These are phyloP conservation scores for Mrakia blollopis DNA, from an alignment of 768 basidiomycete species.

Conservation along the genomic window DNA sequence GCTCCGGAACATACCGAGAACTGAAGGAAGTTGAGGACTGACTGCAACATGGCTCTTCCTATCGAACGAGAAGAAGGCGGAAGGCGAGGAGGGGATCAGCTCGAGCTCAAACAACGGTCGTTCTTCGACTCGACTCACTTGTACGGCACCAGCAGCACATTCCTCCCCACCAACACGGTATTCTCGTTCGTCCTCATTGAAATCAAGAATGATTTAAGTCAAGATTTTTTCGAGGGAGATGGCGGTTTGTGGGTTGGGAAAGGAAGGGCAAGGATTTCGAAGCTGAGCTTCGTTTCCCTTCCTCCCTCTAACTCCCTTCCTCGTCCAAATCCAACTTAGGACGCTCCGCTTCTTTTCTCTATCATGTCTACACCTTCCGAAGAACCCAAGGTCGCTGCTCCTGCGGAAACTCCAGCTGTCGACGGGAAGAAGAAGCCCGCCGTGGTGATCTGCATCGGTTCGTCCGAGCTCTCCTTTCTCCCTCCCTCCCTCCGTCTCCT, in stretches of 20 bases:
- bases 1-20: neutral
- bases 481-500: neutral
- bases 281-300: neutral
- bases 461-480: neutral
- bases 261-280: neutral
- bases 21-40: constrained; percentile 10
- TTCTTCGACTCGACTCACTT: constrained; percentile 53
- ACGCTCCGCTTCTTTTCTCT: neutral
- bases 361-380: constrained; percentile 7
- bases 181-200: constrained; percentile 67
- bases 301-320: neutral
- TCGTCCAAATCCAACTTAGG: neutral
- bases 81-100: neutral
- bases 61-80: neutral
- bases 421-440: constrained; percentile 28
- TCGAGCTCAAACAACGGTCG: neutral
- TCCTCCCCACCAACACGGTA: constrained; percentile 61
- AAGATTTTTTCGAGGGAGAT: neutral
- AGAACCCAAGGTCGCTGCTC: neutral
- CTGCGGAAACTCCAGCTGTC: neutral
- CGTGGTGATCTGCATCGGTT: constrained; percentile 32
- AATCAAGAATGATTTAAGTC: neutral
- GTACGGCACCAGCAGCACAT: constrained; percentile 77
- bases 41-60: constrained; percentile 52
- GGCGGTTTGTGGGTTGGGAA: neutral